A percentile compares a stretch with the other conserved stretches of the same genome.
These are phyloP conservation scores for Limtongia smithiae DNA, from an alignment of 805 yeast genomes.

Conservation along the genomic window DNA sequence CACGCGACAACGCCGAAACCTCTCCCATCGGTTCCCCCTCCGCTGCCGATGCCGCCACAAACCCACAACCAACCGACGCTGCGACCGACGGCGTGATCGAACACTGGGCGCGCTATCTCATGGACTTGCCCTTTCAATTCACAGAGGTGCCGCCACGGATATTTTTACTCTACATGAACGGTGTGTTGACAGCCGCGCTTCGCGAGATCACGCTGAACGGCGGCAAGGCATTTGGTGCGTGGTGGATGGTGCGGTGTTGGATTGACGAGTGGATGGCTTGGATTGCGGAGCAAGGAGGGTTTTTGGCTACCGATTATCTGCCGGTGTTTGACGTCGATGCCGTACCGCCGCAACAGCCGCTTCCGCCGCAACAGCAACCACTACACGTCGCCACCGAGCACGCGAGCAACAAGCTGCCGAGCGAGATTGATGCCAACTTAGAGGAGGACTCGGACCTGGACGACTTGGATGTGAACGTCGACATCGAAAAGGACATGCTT, in stretches of 20 bases:
- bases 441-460: no score
- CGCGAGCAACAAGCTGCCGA: background rate
- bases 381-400: no score
- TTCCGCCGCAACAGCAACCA: no score
- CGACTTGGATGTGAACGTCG: background rate
- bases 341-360: background rate
- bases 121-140: conserved; percentile 47
- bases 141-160: conserved; percentile 52
- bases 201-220: conserved; percentile 60
- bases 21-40: conserved; percentile 5
- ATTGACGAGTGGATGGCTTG: conserved; percentile 67
- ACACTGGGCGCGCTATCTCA: conserved; percentile 42
- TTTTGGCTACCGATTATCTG: conserved; percentile 26
- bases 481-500: background rate
- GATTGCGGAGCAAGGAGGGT: conserved; percentile 51
- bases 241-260: conserved; percentile 78
- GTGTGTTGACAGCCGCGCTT: conserved; percentile 54
- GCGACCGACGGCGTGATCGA: conserved; percentile 32
- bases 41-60: background rate
- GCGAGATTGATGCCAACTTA: background rate
- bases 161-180: conserved; percentile 51
- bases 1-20: conserved; percentile 4
- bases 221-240: conserved; percentile 59
- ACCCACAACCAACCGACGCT: conserved; percentile 4
- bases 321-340: conserved; percentile 3